Evolutionary conservation across 176 grass and related monocot species (phyloP), one percentile per base, ranked within the genome.

Genomic region (Juncus inflexus): DNA sequence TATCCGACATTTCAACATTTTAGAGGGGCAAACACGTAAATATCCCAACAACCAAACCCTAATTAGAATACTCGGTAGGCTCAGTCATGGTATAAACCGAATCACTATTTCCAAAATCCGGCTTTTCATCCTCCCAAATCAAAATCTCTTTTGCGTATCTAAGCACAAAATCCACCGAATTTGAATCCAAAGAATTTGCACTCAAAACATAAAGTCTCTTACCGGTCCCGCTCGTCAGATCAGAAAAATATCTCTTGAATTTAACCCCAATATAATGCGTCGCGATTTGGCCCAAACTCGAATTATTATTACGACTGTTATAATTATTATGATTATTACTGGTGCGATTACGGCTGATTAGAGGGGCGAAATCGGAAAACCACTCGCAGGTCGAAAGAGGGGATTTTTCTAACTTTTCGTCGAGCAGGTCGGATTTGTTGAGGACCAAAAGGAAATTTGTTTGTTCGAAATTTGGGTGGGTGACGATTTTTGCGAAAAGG

Each of bases 61-160:
- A 99, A 28, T 65, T 77, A 52, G 85, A 84, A 72, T 60, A 84
- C 42, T 85, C 78, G 74, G 82, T 92, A 0, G 86, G 89, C 64
- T 94, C 95, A 12, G 70, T 84, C 14, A 80, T 77, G 59, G 85
- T 90, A 72, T 90, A 80, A 4, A 80, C 55, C 0, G 95, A 78
- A 61, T 99, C 89, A 42, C 63, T 75, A 40, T 67, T 69, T n/a
- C 61, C 73, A 8, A 86, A 89, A 13, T 82, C 75, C 0, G 83
- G 83, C 53, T 79, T 90, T 43, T 99, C 89, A 3, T 99, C 89
- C 7, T 90, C 95, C 95, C 95, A 99, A 70, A 86, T 99, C 51
- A 86, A 2, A 9, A 94, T 81, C 69, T 92, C 95, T 67, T 86
- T 66, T 3, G 80, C 57, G 4, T 90, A 87, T 12, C 73, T 78